These are phyloP conservation scores for Dianthus caryophyllus DNA, from an alignment of 148 eudicot genomes.

Conservation along the genomic window DNA sequence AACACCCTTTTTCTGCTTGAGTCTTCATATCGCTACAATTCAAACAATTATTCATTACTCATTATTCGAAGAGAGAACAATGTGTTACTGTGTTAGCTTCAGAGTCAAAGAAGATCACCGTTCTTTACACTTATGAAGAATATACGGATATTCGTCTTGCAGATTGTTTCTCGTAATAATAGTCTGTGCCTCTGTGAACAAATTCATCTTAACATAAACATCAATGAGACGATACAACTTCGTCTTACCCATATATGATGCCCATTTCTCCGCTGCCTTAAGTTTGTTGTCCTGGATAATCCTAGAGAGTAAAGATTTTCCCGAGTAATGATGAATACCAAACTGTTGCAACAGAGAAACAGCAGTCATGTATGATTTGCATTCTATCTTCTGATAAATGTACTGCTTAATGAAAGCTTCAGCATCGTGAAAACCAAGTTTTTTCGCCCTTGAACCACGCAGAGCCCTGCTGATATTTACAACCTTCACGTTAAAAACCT, in stretches of 20 bases:
- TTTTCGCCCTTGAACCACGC: slow-evolving; percentile 28
- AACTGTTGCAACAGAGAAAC: slow-evolving; percentile 72
- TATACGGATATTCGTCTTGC: slow-evolving; percentile 67
- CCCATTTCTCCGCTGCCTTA: slow-evolving; percentile 93
- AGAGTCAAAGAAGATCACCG: slow-evolving; percentile 42
- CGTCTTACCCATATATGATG: slow-evolving; percentile 71
- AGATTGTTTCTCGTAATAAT: slow-evolving; percentile 73
- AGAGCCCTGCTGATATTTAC: slow-evolving; percentile 49
- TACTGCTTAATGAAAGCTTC: slow-evolving; percentile 52
- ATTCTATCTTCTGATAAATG: slow-evolving; percentile 47
- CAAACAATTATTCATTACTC: slow-evolving; percentile 17
- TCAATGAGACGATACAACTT: slow-evolving; percentile 62
- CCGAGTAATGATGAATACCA: slow-evolving; percentile 45
- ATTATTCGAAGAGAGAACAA: slow-evolving; percentile 3
- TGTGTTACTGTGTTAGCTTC: not conserved
- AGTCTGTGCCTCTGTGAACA: slow-evolving; percentile 52
- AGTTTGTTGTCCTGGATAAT: slow-evolving; percentile 54
- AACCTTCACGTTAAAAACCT: slow-evolving; percentile 53
- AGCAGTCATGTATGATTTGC: slow-evolving; percentile 62
- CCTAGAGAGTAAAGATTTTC: slow-evolving; percentile 54
- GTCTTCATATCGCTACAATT: slow-evolving; percentile 69
- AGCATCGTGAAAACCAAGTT: slow-evolving; percentile 27
- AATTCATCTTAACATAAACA: slow-evolving; percentile 53
- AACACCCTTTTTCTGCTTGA: slow-evolving; percentile 88
- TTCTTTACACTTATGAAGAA: slow-evolving; percentile 72